Conservation (phyloP, 257 asterid genomes). For the Plectranthus barbatus region DNA sequence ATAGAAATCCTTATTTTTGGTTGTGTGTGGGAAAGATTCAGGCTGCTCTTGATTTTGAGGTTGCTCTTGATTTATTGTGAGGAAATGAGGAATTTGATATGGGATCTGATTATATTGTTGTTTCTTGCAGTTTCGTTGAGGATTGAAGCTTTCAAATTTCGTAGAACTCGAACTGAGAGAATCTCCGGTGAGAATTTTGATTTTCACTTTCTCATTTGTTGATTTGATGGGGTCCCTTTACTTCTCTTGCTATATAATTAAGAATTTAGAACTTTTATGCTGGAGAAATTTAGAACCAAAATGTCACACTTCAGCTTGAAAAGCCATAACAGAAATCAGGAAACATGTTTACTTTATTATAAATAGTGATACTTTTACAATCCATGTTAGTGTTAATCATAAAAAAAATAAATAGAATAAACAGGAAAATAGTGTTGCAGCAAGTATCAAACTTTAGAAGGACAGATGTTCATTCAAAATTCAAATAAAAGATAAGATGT, state of each 20-base stretch:
- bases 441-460: too few relatives aligned
- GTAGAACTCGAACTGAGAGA: conserved; percentile 28
- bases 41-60: conserved; percentile 4
- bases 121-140: conserved; percentile 14
- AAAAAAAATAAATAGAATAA: too few relatives aligned
- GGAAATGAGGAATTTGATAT: conserved; percentile 21
- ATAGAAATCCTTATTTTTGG: neutral
- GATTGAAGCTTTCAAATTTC: conserved; percentile 25
- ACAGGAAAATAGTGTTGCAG: too few relatives aligned
- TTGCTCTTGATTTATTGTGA: neutral
- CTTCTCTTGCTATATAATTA: neutral
- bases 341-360: too few relatives aligned
- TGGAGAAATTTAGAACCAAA: too few relatives aligned
- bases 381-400: too few relatives aligned
- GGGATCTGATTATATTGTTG: conserved; percentile 14
- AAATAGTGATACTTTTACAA: too few relatives aligned
- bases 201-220: neutral
- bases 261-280: neutral
- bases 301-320: too few relatives aligned
- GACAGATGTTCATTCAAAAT: too few relatives aligned
- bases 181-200: conserved; percentile 16
- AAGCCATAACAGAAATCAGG: too few relatives aligned
- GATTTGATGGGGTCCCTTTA: too few relatives aligned
- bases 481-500: too few relatives aligned
- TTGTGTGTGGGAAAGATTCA: conserved; percentile 2